Evolutionary conservation across 2,329 filamentous ascomycete species (phyloP), one percentile per base, ranked within the genome.

Genomic region (Ramularia collo-cygni): DNA sequence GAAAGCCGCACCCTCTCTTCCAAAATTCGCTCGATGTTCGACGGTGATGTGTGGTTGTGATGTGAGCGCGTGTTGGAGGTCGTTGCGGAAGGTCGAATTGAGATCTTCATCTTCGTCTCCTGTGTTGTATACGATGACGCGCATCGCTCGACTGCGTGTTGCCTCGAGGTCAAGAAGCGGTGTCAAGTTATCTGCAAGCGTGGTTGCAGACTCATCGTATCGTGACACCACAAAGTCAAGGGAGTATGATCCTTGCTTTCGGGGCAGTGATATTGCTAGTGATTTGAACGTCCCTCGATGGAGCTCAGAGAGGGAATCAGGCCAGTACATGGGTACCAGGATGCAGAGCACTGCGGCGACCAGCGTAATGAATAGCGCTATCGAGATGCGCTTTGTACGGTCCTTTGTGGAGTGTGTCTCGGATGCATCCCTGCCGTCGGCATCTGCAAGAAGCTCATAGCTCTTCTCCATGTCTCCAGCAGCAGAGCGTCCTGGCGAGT

Each of bases 81-180:
- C 31, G 14, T 18, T 16, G 31, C 31, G 17, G 16, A 33, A 33
- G 31, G 31, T n/a, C 6, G 21, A 24, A 10, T 24, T 24, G 21
- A 6, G 21, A 16, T 33, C 19, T n/a, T 16, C 16, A 10, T 31
- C 8, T 12, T 12, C 17, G 7, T n/a, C 13, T 14, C 31, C 19
- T 14, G 31, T 33, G 31, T 33, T 16, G 16, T 21, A 33, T n/a
- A 33, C 31, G 8, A 33, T 4, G 31, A 33, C n/a, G 8, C 31
- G 31, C 6, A 18, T 7, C 3, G 10, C 19, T 10, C 8, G 31
- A 7, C n/a, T 9, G 8, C n/a, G 14, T 3, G 19, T 2, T 7
- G 14, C 16, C 8, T 16, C 8, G 31, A 33, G 31, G 8, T 33
- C 16, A 13, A 33, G 31, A 6, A 33, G 16, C 2, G 31, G 31